Evolutionary conservation across 2,329 filamentous ascomycete species (phyloP).

Genomic region (Fusarium sp.): DNA sequence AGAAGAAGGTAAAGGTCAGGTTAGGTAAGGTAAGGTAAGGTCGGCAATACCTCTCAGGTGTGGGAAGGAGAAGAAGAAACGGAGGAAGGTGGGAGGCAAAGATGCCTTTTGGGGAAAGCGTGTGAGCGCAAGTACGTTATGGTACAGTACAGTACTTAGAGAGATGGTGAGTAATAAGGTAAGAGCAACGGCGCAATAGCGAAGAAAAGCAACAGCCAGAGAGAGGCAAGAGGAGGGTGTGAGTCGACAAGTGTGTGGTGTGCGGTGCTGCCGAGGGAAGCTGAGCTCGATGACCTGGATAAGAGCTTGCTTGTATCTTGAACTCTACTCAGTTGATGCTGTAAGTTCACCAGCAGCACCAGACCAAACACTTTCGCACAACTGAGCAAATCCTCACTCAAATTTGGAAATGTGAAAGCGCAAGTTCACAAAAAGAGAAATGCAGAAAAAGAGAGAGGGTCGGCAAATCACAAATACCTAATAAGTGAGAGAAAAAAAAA

Average conservation of each 20-base stretch:
- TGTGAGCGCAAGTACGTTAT: conserved; percentile 27
- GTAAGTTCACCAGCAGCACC: conserved; percentile 19
- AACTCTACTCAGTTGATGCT: conserved; percentile 20
- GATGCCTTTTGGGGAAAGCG: conserved; percentile 44
- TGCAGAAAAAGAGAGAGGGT: conserved; percentile 16
- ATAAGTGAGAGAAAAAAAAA: conserved; percentile 11
- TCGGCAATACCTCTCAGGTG: conserved; percentile 37
- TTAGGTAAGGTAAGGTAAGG: conserved; percentile 31
- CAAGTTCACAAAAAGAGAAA: conserved; percentile 14
- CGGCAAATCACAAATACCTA: conserved; percentile 5
- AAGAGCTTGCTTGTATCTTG: conserved; percentile 30
- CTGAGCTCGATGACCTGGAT: conserved; percentile 34
- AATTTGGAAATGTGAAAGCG: conserved; percentile 1
- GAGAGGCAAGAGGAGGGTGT: conserved; percentile 41
- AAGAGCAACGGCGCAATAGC: conserved; percentile 36
- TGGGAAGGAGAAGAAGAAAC: conserved; percentile 33
- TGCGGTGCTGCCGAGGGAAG: conserved; percentile 39
- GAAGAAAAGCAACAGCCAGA: conserved; percentile 32
- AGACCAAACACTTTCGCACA: conserved; percentile 10
- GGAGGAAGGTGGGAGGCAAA: conserved; percentile 46
- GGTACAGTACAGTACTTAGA: neutral
- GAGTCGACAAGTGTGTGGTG: conserved; percentile 40
- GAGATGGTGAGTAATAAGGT: conserved; percentile 39
- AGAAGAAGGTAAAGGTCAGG: conserved; percentile 24
- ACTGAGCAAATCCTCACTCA: neutral